phyloP scores from a whole-genome alignment of 352 stramenopile species.

The Achlya hypogyna region DNA sequence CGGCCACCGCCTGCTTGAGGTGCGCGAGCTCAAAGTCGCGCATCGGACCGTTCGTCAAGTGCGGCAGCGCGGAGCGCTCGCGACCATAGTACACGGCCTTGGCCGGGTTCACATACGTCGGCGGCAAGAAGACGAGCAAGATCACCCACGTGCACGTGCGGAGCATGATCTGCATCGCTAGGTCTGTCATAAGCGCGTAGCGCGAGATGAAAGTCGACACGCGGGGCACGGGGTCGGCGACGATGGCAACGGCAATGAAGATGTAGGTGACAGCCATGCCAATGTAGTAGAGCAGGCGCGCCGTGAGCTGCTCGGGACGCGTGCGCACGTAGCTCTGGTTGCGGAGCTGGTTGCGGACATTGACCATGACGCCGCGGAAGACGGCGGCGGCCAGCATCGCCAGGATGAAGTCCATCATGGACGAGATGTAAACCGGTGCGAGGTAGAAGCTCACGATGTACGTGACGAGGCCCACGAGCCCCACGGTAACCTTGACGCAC shows the following conservation, averaged over 20 bases:
- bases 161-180: conserved; percentile 8
- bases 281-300: conserved; percentile 19
- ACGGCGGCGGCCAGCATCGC: conserved; percentile 12
- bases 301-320: conserved; percentile 18
- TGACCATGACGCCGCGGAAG: conserved; percentile 18
- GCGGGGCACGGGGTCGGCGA: conserved; percentile 14
- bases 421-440: background rate
- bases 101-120: background rate
- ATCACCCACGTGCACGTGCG: conserved; percentile 12
- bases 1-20: conserved; percentile 14
- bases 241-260: conserved; percentile 13
- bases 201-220: conserved; percentile 14
- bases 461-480: background rate
- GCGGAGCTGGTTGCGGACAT: conserved; percentile 19
- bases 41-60: conserved; percentile 1
- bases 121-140: conserved; percentile 14
- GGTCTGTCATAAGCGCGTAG: conserved; percentile 8
- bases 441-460: conserved; percentile 17
- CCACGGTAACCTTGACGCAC: conserved; percentile 13
- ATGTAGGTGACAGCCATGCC: conserved; percentile 17
- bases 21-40: conserved; percentile 19
- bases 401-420: conserved; percentile 6
- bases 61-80: conserved; percentile 1
- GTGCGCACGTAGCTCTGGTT: conserved; percentile 8
- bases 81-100: conserved; percentile 10